phyloP scores from a whole-genome alignment of 257 asterid genomes.

The Linaria vulgaris region DNA sequence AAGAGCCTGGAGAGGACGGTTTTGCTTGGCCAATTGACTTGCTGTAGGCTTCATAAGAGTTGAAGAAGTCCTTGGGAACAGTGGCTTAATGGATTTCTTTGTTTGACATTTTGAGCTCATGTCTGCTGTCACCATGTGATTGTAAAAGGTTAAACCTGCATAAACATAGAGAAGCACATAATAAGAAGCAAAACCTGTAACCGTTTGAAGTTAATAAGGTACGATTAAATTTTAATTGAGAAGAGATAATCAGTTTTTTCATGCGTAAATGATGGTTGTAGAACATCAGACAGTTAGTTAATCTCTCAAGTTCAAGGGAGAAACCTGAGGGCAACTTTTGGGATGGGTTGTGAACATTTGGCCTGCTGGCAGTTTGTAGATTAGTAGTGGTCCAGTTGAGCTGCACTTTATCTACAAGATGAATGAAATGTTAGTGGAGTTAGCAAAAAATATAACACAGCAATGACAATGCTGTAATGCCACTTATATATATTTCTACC shows the following conservation, averaged over 20 bases:
- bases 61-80: conserved; percentile 69
- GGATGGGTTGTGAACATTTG: conserved; percentile 43
- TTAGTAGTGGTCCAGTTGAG: conserved; percentile 32
- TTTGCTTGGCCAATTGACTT: conserved; percentile 95
- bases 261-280: conserved; percentile 9
- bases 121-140: conserved; percentile 45
- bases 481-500: too few relatives aligned
- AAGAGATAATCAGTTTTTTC: conserved; percentile 11
- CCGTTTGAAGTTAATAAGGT: conserved; percentile 9
- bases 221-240: not conserved
- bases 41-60: conserved; percentile 97
- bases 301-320: not conserved
- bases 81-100: conserved; percentile 48
- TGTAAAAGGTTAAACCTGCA: conserved; percentile 61
- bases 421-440: conserved; percentile 23
- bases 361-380: conserved; percentile 34
- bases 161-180: conserved; percentile 13
- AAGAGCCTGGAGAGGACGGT: conserved; percentile 47
- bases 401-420: conserved; percentile 36
- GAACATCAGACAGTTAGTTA: not conserved
- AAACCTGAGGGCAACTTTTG: conserved; percentile 63
- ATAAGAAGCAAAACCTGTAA: not conserved
- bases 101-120: conserved; percentile 40
- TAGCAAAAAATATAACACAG: too few relatives aligned
- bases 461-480: too few relatives aligned